phyloP scores from a whole-genome alignment of 176 grass and related monocot genomes.

The sorghum (Sorghum bicolor) region DNA sequence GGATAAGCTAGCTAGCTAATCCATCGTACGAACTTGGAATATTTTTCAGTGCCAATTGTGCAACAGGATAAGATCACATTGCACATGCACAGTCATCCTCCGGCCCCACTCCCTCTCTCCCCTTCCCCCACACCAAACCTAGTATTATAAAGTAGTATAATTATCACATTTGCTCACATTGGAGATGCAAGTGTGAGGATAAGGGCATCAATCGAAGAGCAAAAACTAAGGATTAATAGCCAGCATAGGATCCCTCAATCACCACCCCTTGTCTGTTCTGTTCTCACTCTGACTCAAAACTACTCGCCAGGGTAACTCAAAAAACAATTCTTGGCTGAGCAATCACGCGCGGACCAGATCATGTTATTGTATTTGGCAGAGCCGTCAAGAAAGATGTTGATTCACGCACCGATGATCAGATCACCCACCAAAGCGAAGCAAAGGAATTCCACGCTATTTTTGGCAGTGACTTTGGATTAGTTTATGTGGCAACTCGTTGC shows the following conservation, averaged over 20 bases:
- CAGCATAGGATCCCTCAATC: not conserved
- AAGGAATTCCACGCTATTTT: not conserved
- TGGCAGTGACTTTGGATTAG: not conserved
- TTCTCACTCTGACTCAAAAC: constrained; percentile 1
- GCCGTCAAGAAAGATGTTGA: constrained; percentile 2
- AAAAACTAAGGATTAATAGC: not conserved
- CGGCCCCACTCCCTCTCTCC: not conserved
- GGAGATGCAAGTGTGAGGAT: not conserved
- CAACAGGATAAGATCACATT: constrained; percentile 56
- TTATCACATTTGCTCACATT: not conserved
- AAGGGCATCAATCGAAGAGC: not conserved
- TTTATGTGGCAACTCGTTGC: constrained; percentile 34
- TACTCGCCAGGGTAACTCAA: not conserved
- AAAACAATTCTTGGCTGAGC: not conserved
- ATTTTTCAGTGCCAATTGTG: constrained; percentile 17
- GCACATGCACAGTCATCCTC: constrained; percentile 38
- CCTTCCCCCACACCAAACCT: not conserved
- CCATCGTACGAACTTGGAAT: constrained; percentile 32
- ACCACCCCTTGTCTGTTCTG: not conserved
- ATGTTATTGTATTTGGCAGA: not conserved
- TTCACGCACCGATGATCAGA: not conserved
- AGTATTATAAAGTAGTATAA: not conserved
- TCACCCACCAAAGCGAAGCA: not conserved
- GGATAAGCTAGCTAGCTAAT: constrained; percentile 24
- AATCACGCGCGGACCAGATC: constrained; percentile 7